These are phyloP conservation scores for Madurella fahalii DNA, from an alignment of 2,329 filamentous ascomycete species.

Conservation along the genomic window DNA sequence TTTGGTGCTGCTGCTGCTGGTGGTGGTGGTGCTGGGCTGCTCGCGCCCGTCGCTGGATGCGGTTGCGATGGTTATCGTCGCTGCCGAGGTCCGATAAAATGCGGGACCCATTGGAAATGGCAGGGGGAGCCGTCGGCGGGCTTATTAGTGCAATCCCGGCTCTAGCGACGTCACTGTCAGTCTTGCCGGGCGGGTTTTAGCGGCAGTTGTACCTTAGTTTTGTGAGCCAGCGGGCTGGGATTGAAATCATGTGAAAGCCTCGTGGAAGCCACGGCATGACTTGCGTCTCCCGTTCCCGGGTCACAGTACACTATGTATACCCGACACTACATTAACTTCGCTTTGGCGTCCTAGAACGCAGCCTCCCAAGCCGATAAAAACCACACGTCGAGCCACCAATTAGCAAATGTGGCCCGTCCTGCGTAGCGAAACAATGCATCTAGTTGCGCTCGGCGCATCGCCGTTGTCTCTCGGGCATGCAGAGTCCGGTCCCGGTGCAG, in stretches of 20 bases:
- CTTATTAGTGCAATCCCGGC: neutral
- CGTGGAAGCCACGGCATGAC: neutral
- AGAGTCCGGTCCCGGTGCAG: too few relatives aligned
- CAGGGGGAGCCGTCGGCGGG: neutral
- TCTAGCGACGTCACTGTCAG: slow-evolving; percentile 19
- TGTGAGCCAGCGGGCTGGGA: neutral
- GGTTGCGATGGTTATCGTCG: slow-evolving; percentile 7
- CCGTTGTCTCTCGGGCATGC: too few relatives aligned
- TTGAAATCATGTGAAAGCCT: slow-evolving; percentile 7
- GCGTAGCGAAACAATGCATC: too few relatives aligned
- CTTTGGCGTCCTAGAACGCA: too few relatives aligned
- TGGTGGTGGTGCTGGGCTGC: neutral
- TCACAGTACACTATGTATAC: neutral
- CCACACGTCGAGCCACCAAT: too few relatives aligned
- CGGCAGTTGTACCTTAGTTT: slow-evolving; percentile 2
- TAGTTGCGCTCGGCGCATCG: too few relatives aligned
- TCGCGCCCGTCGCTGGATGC: neutral
- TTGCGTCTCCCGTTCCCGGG: neutral
- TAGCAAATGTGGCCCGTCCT: too few relatives aligned
- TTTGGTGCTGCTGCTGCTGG: neutral
- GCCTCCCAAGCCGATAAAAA: too few relatives aligned
- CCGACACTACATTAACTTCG: too few relatives aligned
- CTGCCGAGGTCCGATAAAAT: slow-evolving; percentile 24
- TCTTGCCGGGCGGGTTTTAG: slow-evolving; percentile 9
- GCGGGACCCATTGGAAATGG: slow-evolving; percentile 16